Evolutionary conservation across 1,139 yeast genomes (phyloP).

Genomic region (Diutina rugosa): DNA sequence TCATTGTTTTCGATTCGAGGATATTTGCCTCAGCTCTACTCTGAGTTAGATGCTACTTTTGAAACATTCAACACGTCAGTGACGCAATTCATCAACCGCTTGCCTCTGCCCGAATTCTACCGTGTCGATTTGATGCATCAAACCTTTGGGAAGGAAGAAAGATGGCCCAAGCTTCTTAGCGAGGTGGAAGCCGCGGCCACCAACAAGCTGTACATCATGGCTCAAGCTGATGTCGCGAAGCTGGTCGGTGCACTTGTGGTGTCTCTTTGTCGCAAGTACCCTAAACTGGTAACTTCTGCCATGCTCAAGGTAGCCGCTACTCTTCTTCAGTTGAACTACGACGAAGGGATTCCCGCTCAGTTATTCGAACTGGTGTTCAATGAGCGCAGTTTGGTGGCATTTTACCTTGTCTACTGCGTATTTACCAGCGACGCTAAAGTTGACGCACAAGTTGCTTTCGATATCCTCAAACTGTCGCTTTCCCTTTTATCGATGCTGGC

Average conservation of each 20-base stretch:
- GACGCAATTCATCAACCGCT: constrained; percentile 27
- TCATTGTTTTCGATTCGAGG: constrained; percentile 21
- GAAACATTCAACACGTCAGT: constrained; percentile 7
- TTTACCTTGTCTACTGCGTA: constrained; percentile 40
- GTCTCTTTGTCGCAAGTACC: constrained; percentile 37
- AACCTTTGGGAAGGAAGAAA: constrained; percentile 29
- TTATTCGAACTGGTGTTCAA: constrained; percentile 36
- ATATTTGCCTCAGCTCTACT: constrained; percentile 28
- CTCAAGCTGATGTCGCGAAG: constrained; percentile 59
- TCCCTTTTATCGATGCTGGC: neutral
- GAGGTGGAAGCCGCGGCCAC: neutral
- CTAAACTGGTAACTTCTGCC: constrained; percentile 13
- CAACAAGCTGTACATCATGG: constrained; percentile 42
- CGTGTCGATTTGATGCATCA: constrained; percentile 53
- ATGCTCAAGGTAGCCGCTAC: constrained; percentile 29
- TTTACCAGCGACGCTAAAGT: neutral
- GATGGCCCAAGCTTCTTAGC: constrained; percentile 30
- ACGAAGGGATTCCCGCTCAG: constrained; percentile 6
- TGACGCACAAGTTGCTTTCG: neutral
- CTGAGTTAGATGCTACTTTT: constrained; percentile 30
- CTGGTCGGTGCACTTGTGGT: constrained; percentile 72
- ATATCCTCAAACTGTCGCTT: constrained; percentile 1
- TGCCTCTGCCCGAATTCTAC: constrained; percentile 42
- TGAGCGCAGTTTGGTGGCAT: constrained; percentile 59
- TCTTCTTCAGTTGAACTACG: constrained; percentile 37